Base-by-base conservation (phyloP, 208 protist genomes). In the Paratrypanosoma confusum region DNA sequence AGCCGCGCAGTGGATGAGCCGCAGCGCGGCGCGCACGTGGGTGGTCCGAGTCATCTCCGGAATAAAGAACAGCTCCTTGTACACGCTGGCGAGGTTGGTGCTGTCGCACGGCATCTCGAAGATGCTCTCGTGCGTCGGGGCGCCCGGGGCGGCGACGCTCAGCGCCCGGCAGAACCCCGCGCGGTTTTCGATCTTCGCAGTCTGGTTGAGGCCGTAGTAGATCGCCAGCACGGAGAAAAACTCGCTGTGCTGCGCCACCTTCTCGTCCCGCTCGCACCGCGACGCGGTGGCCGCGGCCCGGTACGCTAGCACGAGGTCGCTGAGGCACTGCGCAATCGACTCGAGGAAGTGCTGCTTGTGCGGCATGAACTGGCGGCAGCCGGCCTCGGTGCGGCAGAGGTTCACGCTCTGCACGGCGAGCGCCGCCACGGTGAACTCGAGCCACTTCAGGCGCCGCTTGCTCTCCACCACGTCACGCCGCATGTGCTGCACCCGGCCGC, bases 261-360 rank as follows among this genome's bases (percentile, higher is more conserved):
- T 58, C 57, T 86, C 71, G n/a, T n/a, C n/a, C n/a, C n/a, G n/a
- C n/a, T n/a, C n/a, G n/a, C n/a, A n/a, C n/a, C n/a, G n/a, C n/a
- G n/a, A n/a, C n/a, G n/a, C n/a, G n/a, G n/a, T n/a, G n/a, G n/a
- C n/a, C n/a, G n/a, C n/a, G 8, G 61, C 50, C 7, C 82, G 71
- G 47, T 91, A 91, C 37, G 59, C 77, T 20, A 81, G 41, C 7
- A 70, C 61, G 31, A 91, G 50, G 52, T 86, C 76, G 16, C 71
- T 79, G 59, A 91, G 88, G 44, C 78, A 88, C 63, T 91, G 82
- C 14, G 78, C 72, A 32, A 88, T 82, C 40, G 78, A 88, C 52
- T 91, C 77, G 0, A 88, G 44, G 40, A 88, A 91, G 26, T 83
- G 71, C 49, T 78, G 71, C 61, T 91, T 91, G 33, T 87, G 67